Conservation (phyloP, 257 asterid genomes). For the Orobanche coerulescens region DNA sequence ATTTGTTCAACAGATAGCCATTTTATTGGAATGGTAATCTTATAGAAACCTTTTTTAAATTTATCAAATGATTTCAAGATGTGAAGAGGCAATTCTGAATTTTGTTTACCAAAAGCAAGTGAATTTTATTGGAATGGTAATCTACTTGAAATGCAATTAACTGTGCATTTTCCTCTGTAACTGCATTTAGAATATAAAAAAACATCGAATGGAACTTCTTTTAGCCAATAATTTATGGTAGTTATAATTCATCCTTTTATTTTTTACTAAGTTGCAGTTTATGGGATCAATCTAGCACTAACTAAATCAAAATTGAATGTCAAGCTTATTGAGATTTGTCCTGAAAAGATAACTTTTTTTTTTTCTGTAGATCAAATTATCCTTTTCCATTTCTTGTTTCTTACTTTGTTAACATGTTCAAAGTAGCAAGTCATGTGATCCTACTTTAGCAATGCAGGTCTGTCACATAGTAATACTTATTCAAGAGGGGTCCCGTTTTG, state of each 20-base stretch:
- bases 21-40: too few relatives aligned
- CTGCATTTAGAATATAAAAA: not conserved
- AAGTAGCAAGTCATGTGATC: conserved; percentile 39
- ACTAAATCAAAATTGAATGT: conserved; percentile 3
- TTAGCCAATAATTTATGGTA: not conserved
- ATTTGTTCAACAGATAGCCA: too few relatives aligned
- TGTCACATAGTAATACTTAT: conserved; percentile 70
- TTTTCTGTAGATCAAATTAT: not conserved
- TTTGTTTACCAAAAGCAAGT: not conserved
- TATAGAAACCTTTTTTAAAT: too few relatives aligned
- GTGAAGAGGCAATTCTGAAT: not conserved
- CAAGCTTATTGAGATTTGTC: conserved; percentile 1
- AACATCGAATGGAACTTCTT: not conserved
- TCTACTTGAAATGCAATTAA: not conserved
- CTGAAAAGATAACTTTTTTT: not conserved
- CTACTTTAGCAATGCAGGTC: conserved; percentile 79
- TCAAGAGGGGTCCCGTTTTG: conserved; percentile 88
- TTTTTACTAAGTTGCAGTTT: not conserved
- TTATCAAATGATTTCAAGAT: not conserved
- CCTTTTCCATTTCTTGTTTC: not conserved
- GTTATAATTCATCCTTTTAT: not conserved
- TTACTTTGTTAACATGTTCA: conserved; percentile 10
- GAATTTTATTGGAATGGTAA: too few relatives aligned
- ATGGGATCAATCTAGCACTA: not conserved
- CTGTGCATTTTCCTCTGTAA: not conserved